phyloP scores from a whole-genome alignment of 2,329 filamentous ascomycete genomes.

The Coniella lustricola region DNA sequence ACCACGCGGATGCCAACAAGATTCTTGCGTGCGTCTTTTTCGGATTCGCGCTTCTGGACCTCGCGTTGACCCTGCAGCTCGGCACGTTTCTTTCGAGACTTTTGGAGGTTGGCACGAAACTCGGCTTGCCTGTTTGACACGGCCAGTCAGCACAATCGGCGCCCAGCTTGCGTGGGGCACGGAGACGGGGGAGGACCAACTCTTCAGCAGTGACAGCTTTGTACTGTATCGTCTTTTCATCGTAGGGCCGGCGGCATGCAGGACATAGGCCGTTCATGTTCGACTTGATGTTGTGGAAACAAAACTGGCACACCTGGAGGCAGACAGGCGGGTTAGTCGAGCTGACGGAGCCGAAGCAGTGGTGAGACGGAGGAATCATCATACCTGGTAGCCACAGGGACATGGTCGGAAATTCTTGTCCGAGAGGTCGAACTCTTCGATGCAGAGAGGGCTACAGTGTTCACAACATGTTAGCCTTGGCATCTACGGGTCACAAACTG shows the following conservation, averaged over 20 bases:
- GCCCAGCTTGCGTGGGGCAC: neutral
- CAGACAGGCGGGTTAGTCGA: constrained; percentile 14
- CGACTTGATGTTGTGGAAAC: constrained; percentile 98
- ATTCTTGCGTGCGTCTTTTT: constrained; percentile 92
- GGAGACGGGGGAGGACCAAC: constrained; percentile 47
- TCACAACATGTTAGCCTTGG: constrained; percentile 12
- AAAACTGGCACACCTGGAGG: constrained; percentile 92
- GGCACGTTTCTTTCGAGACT: constrained; percentile 88
- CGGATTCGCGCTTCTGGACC: constrained; percentile 90
- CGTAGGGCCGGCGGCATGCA: constrained; percentile 91
- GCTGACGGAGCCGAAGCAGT: constrained; percentile 1
- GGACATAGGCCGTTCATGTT: constrained; percentile 97
- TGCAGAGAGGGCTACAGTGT: constrained; percentile 74
- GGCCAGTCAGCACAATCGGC: constrained; percentile 20
- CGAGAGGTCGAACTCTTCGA: constrained; percentile 96
- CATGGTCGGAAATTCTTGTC: constrained; percentile 96
- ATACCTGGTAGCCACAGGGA: constrained; percentile 95
- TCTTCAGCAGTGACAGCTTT: constrained; percentile 93
- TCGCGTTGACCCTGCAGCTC: constrained; percentile 83
- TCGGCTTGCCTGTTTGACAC: constrained; percentile 53
- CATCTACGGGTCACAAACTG: no score
- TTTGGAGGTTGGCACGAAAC: constrained; percentile 71
- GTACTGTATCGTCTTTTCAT: constrained; percentile 95
- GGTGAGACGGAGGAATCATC: constrained; percentile 18
- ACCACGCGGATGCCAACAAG: constrained; percentile 91